Base-by-base conservation (phyloP, 345 rosid species). In the Boechera retrofracta region DNA sequence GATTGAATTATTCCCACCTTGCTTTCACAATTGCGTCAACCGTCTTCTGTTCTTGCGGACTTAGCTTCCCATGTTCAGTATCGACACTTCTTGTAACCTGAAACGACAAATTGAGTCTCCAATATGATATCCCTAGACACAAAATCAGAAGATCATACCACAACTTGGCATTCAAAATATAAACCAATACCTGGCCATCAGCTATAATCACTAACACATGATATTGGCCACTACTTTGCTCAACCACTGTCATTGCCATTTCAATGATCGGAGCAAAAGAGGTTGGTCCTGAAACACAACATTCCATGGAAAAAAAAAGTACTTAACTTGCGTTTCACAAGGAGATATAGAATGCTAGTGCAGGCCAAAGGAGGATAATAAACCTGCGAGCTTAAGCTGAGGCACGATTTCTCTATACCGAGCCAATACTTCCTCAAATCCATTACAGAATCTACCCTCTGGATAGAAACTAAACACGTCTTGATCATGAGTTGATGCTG, bases 401-500 rank as follows among this genome's bases (percentile, higher is more conserved):
- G 98, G 98, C 33, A 89, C 89, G 21, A 95, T 85, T 56, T 95
- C 93, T 81, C 89, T 83, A 74, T 95, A 93, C 24, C 85, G 86
- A 49, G 82, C 80, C 68, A 95, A 67, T 28, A 95, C 99, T 68
- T 95, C 88, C 82, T 95, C 99, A 75, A 95, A 95, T 45, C 99
- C 99, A 81, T 95, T 79, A 81, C 98, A 95, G 73, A 67, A 76
- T 67, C 83, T 82, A 36, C 77, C 90, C 33, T 85, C 89, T 28
- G 89, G 89, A 78, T 77, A 79, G 86, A 95, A 95, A 80, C 93
- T 80, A 80, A 95, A 95, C 69, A 95, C 93, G 61, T 95, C 94
- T 81, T 88, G 97, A 80, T 95, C 99, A 81, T 93, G 97, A n/a
- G 99, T 95, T 63, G 97, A 88, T 68, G 98, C 99, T 95, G 91